Evolutionary conservation across 345 rosid genomes (phyloP).

Genomic region (Camelina sativa): DNA sequence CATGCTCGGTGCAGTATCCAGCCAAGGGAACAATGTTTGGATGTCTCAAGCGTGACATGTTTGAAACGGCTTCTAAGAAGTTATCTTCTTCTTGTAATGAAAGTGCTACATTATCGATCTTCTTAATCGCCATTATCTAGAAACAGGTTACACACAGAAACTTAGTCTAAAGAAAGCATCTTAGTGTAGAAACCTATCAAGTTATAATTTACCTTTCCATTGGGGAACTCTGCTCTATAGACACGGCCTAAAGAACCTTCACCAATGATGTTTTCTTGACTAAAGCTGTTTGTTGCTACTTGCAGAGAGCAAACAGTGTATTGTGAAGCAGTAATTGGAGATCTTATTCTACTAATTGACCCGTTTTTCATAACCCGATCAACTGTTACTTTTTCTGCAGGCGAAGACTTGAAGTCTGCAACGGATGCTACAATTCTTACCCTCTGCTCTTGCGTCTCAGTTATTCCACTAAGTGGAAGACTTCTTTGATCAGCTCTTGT

Average conservation of each 20-base stretch:
- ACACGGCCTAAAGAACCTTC: slow-evolving; percentile 99
- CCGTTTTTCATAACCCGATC: slow-evolving; percentile 73
- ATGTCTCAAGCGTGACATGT: slow-evolving; percentile 92
- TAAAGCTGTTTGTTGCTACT: slow-evolving; percentile 87
- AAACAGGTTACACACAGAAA: slow-evolving; percentile 31
- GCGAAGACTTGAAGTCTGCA: slow-evolving; percentile 72
- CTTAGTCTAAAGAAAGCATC: slow-evolving; percentile 1
- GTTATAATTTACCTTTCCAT: slow-evolving; percentile 69
- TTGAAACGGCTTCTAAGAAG: slow-evolving; percentile 91
- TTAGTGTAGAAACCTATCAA: slow-evolving; percentile 6
- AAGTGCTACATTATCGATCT: slow-evolving; percentile 89
- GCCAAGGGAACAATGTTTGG: slow-evolving; percentile 80
- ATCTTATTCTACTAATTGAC: slow-evolving; percentile 67
- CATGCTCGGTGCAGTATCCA: slow-evolving; percentile 96
- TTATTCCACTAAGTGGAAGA: slow-evolving; percentile 50
- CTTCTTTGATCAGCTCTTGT: slow-evolving; percentile 56
- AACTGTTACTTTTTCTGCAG: slow-evolving; percentile 67
- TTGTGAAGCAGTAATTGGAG: slow-evolving; percentile 79
- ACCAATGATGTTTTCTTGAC: slow-evolving; percentile 89
- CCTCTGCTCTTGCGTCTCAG: slow-evolving; percentile 69
- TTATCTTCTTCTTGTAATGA: slow-evolving; percentile 92
- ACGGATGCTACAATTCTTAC: slow-evolving; percentile 68
- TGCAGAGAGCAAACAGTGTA: slow-evolving; percentile 90
- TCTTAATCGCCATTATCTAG: slow-evolving; percentile 87
- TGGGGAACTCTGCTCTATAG: slow-evolving; percentile 84